Evolutionary conservation across 768 basidiomycete genomes (phyloP), one percentile per base, ranked within the genome.

Genomic region (Podaxis sp.): DNA sequence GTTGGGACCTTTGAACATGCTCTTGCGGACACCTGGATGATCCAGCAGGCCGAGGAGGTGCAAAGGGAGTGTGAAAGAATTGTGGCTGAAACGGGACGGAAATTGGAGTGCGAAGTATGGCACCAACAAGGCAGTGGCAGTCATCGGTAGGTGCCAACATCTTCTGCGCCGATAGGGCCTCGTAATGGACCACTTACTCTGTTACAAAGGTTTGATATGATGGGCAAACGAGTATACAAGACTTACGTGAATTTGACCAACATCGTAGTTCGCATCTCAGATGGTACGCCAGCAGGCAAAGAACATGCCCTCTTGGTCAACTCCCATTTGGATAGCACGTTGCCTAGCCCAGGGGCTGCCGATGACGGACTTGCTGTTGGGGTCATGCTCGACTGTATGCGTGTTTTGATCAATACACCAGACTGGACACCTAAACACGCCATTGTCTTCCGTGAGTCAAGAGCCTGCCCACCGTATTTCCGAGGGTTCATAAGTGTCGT

Each of bases 1-100:
- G 92, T 96, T 10, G 96, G 96, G 0, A 95, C 95, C 0, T 80
- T 81, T 36, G 95, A 98, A 72, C 94, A 96, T 76, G 90, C 91
- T 0, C 72, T 86, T 28, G 94, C 90, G 3, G 95, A 97, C 67
- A 76, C 80, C 26, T 98, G 94, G 87, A 87, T 96, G 82, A 70
- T 88, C 22, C 75, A 83, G 51, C 84, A 89, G 68, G 89, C 89
- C 2, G 76, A 87, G 58, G 78, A 78, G 49, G 72, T 96, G 40
- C 78, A 87, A 68, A 73, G 74, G 36, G 74, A 86, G 56, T 96
- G 95, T 70, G 85, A 89, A 50, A 74, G 75, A 53, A 73, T 85
- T 30, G 80, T 83, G 6, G 70, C 71, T 36, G 72, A 70, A 44
- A 77, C 70, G 2, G 74, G 79, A 64, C 77, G 87, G 52, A 87